A percentile compares a stretch with the other conserved stretches of the same genome.
Evolutionary conservation across 345 rosid species (phyloP).

Genomic region (Citrus sinensis): DNA sequence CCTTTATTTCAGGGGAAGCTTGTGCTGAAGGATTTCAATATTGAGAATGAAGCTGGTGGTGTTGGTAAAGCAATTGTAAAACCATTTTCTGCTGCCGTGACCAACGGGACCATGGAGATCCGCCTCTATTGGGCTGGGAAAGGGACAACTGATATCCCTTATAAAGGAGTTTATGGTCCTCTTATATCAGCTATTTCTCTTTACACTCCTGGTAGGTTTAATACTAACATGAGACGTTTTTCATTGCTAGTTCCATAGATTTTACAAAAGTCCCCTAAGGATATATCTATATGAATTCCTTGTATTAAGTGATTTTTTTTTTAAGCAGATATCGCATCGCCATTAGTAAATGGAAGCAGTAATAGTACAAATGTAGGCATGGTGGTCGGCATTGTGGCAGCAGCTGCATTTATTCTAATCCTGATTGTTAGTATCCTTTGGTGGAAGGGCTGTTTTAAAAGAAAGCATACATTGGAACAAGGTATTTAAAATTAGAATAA

Average conservation of each 20-base stretch:
- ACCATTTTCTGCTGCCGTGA: background rate
- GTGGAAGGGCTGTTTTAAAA: conserved; percentile 44
- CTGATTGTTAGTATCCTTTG: conserved; percentile 39
- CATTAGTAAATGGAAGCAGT: background rate
- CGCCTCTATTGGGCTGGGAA: conserved; percentile 55
- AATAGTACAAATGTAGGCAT: background rate
- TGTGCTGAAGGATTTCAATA: conserved; percentile 32
- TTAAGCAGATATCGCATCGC: background rate
- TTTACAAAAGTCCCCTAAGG: too few species aligned
- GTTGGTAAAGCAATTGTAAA: conserved; percentile 11
- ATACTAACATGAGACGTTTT: background rate
- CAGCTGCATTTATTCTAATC: conserved; percentile 17
- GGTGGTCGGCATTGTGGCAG: conserved; percentile 27
- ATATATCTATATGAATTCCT: too few species aligned
- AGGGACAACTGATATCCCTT: conserved; percentile 53
- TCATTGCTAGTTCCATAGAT: background rate
- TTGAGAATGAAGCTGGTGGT: conserved; percentile 25
- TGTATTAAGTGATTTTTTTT: too few species aligned
- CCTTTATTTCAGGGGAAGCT: conserved; percentile 36
- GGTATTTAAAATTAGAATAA: conserved; percentile 14
- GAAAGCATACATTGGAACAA: conserved; percentile 25
- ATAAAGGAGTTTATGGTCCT: conserved; percentile 50
- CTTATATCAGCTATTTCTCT: conserved; percentile 51
- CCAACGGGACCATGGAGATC: conserved; percentile 21
- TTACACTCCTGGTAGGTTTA: conserved; percentile 18